Evolutionary conservation across 1,284 basidiomycete genomes (phyloP), one percentile per base, ranked within the genome.

Genomic region (Lentinula novae-zelandiae): DNA sequence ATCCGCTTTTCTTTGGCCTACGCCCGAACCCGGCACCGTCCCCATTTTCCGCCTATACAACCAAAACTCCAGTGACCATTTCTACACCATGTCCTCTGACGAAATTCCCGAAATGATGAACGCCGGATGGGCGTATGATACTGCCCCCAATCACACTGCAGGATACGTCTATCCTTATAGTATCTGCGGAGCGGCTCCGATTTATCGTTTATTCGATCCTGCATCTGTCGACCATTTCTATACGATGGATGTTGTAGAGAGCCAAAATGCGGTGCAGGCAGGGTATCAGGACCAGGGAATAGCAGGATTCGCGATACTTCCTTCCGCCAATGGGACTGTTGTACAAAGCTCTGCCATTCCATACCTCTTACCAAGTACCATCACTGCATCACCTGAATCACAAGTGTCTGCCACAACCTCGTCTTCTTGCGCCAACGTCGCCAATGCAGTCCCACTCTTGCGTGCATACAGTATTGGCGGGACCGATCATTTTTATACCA

Each of bases 401-500:
- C 53, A 54, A 22, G 38, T 15, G 17, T 12, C 20, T 15, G 38
- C 17, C n/a, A 13, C 39, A 1, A 13, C 53, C 4, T 40, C 36
- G 1, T 54, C 53, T 2, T 39, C 38, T 4, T 54, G 53, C 22
- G 53, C 53, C 53, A 42, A 20, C 39, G 12, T 9, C 15, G 39
- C 36, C 15, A 13, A 54, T 31, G 53, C 38, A 15, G 27, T 48
- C 15, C 55, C 55, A 7, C 36, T 57, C 31, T 31, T 57, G 33
- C 42, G 55, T 17, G 42, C 55, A 6, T 46, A 48, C 44, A 48
- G 22, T 13, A 9, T 17, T 31, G 12, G 4, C 12, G 46, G 10
- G 20, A 20, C 20, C 22, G 57, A 58, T 20, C 57, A 58, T 20
- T 42, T 58, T 20, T 58, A 51, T 39, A 58, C 57, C 46, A 58